Evolutionary conservation across 164 flowering plant genomes (phyloP), one percentile per base, ranked within the genome.

Genomic region (Liquidambar formosana): DNA sequence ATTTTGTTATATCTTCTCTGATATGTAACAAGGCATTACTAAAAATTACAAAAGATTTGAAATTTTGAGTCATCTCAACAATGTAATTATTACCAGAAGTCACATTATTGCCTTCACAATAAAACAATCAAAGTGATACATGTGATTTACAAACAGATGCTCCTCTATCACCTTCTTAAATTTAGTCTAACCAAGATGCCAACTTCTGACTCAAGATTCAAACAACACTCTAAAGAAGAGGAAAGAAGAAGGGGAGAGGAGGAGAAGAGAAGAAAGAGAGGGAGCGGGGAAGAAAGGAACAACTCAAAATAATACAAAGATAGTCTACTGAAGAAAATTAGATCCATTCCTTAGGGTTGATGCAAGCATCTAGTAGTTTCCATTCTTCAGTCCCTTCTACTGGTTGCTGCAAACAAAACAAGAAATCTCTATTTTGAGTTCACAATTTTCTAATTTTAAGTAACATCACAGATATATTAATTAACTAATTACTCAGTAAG

Each of bases 361-460:
- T 90, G 78, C 99, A 96, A 61, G 99, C 99, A 79, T 96, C 99
- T 73, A 93, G 69, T 28, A 96, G 77, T 64, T 90, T 96, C 99
- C 99, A 92, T 76, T 96, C 99, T 75, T 96, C 99, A 69, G 86
- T 93, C 13, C 98, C 97, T 70, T 85, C 94, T 75, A 91, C 95
- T 0, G 99, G 99, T 81, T 82, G 64, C 98, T 95, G 93, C 78
- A 81, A 27, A 49, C 22, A 45, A 63, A 68, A 61, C 38, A 65
- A 54, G 27, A 43, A 43, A 54, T 13, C 19, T 49, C 52, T 45
- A 23, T 14, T 63, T 23, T 46, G 12, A 71, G 18, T 10, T 15
- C 16, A 52, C 59, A 14, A 27, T 41, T 11, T 48, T 28, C 25
- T 57, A 46, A 2, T 15, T 64, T 53, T 10, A 5, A 71, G n/a